Conservation (phyloP, 805 yeast genomes). For the Barnettozyma vustinii region DNA sequence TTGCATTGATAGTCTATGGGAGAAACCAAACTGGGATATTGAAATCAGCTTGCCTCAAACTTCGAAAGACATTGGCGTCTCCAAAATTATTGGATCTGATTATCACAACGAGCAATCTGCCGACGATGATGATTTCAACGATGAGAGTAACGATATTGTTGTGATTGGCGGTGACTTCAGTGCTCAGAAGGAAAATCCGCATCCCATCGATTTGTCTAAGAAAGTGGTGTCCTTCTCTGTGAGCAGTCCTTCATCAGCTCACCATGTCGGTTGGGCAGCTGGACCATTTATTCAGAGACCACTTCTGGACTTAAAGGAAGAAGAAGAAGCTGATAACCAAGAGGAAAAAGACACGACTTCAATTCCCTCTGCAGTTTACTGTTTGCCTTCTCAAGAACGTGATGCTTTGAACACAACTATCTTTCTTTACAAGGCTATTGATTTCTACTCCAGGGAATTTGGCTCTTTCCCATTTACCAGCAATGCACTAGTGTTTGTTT, state of each 20-base stretch:
- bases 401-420: constrained; percentile 67
- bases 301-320: constrained; percentile 39
- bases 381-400: constrained; percentile 51
- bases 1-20: constrained; percentile 84
- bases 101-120: constrained; percentile 21
- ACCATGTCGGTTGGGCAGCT: constrained; percentile 91
- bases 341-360: constrained; percentile 34
- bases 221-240: constrained; percentile 69
- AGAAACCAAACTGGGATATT: constrained; percentile 86
- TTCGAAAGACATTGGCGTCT: constrained; percentile 56
- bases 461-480: constrained; percentile 91
- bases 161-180: constrained; percentile 71
- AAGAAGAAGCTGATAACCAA: constrained; percentile 24
- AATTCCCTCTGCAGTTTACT: constrained; percentile 58
- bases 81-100: constrained; percentile 31
- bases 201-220: constrained; percentile 67
- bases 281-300: constrained; percentile 76
- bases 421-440: constrained; percentile 72
- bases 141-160: constrained; percentile 41
- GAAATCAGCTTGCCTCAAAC: constrained; percentile 83
- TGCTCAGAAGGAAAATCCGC: constrained; percentile 65
- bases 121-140: constrained; percentile 28
- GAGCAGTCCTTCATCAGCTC: constrained; percentile 85
- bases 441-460: constrained; percentile 78
- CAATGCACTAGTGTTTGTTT: constrained; percentile 70